Percentiles rank a stretch among this genome's conserved stretches.
phyloP scores from a whole-genome alignment of 352 stramenopile genomes.

The Hyaloperonospora brassicae region DNA sequence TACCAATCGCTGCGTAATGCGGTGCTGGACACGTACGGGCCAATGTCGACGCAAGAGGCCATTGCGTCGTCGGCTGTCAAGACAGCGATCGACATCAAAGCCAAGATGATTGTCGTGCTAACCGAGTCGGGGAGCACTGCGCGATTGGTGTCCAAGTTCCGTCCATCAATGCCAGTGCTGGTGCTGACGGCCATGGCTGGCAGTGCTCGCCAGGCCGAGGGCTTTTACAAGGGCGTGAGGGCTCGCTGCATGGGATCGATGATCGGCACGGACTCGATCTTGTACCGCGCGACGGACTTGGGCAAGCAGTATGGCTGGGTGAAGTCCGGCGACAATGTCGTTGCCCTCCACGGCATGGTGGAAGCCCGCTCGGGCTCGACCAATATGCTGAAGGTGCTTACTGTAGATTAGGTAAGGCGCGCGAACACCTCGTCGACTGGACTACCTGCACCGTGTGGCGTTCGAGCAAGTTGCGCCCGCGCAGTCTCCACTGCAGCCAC shows the following conservation, averaged over 20 bases:
- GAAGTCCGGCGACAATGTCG: slow-evolving; percentile 80
- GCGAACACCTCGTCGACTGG: too few relatives aligned
- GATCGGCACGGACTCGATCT: slow-evolving; percentile 84
- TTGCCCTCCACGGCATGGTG: slow-evolving; percentile 83
- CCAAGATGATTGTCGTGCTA: slow-evolving; percentile 94
- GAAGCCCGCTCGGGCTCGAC: slow-evolving; percentile 80
- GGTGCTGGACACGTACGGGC: slow-evolving; percentile 41
- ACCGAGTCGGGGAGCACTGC: slow-evolving; percentile 92
- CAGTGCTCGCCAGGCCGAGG: slow-evolving; percentile 41
- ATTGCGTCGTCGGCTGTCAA: slow-evolving; percentile 95
- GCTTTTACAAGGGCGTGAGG: slow-evolving; percentile 46
- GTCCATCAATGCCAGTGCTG: slow-evolving; percentile 49
- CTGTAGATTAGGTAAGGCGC: neutral
- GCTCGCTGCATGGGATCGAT: slow-evolving; percentile 61
- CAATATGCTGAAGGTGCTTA: slow-evolving; percentile 83
- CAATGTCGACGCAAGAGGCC: slow-evolving; percentile 82
- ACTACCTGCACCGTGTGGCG: too few relatives aligned
- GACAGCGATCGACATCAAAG: slow-evolving; percentile 92
- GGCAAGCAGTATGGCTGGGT: slow-evolving; percentile 81
- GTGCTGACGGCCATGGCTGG: slow-evolving; percentile 51
- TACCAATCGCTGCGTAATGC: slow-evolving; percentile 65
- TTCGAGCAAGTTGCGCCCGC: too few relatives aligned
- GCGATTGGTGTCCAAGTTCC: slow-evolving; percentile 92
- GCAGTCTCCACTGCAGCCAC: too few relatives aligned
- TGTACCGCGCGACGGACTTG: slow-evolving; percentile 77